Evolutionary conservation across 164 flowering plant species (phyloP).

Genomic region (Piper betle): DNA sequence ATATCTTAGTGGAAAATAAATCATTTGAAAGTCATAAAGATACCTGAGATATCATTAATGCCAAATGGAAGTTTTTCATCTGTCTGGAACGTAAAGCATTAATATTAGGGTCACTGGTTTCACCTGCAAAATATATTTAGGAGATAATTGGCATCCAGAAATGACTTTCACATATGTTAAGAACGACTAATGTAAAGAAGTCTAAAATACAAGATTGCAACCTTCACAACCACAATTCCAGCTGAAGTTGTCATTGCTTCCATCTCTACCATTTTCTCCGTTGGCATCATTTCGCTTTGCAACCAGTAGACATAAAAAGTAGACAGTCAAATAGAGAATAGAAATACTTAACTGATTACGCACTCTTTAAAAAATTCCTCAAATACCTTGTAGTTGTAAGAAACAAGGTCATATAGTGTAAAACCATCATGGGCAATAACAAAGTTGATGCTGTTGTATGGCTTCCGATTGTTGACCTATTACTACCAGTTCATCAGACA

Average conservation of each 20-base stretch:
- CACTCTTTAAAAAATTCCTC: background rate
- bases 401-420: constrained; percentile 77
- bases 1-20: no score
- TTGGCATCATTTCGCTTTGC: constrained; percentile 88
- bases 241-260: constrained; percentile 86
- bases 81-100: constrained; percentile 71
- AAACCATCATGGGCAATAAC: constrained; percentile 97
- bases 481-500: background rate
- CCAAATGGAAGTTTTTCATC: constrained; percentile 94
- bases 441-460: constrained; percentile 81
- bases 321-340: constrained; percentile 1
- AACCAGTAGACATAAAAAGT: constrained; percentile 3
- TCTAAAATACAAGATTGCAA: constrained; percentile 4
- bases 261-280: constrained; percentile 97
- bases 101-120: constrained; percentile 53
- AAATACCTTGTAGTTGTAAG: constrained; percentile 83
- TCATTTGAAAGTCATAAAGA: background rate
- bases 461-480: constrained; percentile 90
- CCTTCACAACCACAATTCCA: constrained; percentile 99
- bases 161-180: background rate
- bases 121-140: constrained; percentile 39
- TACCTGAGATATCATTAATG: constrained; percentile 92
- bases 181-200: background rate
- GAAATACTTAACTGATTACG: background rate
- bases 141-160: background rate